These are phyloP conservation scores for Apium graveolens DNA, from an alignment of 129 eudicot genomes.

Conservation along the genomic window DNA sequence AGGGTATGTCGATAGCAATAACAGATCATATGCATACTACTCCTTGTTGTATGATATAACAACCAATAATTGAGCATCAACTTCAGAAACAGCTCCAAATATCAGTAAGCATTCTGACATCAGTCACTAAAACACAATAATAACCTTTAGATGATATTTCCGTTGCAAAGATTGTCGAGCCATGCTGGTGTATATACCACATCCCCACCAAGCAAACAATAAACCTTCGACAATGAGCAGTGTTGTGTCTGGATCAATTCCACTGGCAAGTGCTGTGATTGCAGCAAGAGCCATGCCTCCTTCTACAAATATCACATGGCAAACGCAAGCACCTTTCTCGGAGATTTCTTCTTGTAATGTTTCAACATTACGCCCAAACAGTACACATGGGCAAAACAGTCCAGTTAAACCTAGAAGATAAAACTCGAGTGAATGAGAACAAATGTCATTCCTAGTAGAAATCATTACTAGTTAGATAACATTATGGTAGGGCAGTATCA, in stretches of 20 bases:
- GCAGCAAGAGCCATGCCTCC: conserved; percentile 78
- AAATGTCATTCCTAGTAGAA: background rate
- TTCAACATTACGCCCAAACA: conserved; percentile 83
- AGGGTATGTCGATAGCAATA: background rate
- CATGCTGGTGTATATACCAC: conserved; percentile 76
- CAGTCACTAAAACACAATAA: background rate
- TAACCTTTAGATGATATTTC: conserved; percentile 74
- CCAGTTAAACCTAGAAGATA: conserved; percentile 56
- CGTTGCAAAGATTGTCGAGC: conserved; percentile 69
- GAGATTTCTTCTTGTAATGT: conserved; percentile 48
- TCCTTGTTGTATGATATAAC: too few relatives aligned
- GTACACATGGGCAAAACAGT: conserved; percentile 70
- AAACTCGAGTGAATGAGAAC: background rate
- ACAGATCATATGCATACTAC: background rate
- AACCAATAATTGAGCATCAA: too few relatives aligned
- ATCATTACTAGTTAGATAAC: background rate
- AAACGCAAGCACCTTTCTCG: conserved; percentile 43
- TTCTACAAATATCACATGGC: conserved; percentile 69
- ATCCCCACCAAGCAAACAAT: conserved; percentile 87
- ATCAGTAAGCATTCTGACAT: background rate
- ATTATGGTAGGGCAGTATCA: too few relatives aligned
- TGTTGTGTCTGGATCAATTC: conserved; percentile 60
- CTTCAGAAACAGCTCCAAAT: background rate
- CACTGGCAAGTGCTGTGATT: conserved; percentile 36
- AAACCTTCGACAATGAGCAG: conserved; percentile 68